Evolutionary conservation across 2,329 filamentous ascomycete species (phyloP), one percentile per base, ranked within the genome.

Genomic region (Trichoderma semiorbis): DNA sequence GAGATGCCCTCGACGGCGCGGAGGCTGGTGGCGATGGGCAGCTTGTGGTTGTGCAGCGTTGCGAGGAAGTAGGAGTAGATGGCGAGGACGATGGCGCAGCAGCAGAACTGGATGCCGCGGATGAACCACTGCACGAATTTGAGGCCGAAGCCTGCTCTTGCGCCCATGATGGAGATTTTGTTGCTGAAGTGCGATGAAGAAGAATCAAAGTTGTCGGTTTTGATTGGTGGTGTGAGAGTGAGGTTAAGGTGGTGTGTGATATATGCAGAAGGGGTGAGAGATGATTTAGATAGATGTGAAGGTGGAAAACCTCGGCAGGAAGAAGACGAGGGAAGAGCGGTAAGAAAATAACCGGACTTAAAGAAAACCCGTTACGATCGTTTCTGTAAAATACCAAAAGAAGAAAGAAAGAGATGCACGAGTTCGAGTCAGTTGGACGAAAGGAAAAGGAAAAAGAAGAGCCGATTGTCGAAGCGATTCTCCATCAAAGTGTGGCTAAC

Each of bases 31-130:
- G 87, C 84, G 75, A 95, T 94, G 72, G 78, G 71, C 16, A 91
- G 80, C 75, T 90, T 77, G 81, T 93, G 89, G 77, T 91, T 88
- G 73, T 87, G 80, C 16, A 95, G 88, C 10, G 92, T 87, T 10
- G 92, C 89, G 64, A 98, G 89, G 86, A 94, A 97, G 86, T 97
- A 97, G 64, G 90, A 91, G 85, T 92, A 95, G 78, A 96, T 88
- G 75, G 88, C 92, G 73, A 98, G 88, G 73, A 95, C 88, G 75
- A 97, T 86, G 72, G 87, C 89, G 10, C 91, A 86, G 80, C 90
- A 93, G 79, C 88, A 85, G 81, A 97, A 92, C 77, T 93, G 89
- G 71, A 97, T 82, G 75, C 87, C 83, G 75, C 95, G 93, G 77
- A 97, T 84, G 79, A 91, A 86, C 80, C 91, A 92, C 78, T 93